These are phyloP conservation scores for Pichia paraexigua DNA, from an alignment of 805 yeast species.

Conservation along the genomic window DNA sequence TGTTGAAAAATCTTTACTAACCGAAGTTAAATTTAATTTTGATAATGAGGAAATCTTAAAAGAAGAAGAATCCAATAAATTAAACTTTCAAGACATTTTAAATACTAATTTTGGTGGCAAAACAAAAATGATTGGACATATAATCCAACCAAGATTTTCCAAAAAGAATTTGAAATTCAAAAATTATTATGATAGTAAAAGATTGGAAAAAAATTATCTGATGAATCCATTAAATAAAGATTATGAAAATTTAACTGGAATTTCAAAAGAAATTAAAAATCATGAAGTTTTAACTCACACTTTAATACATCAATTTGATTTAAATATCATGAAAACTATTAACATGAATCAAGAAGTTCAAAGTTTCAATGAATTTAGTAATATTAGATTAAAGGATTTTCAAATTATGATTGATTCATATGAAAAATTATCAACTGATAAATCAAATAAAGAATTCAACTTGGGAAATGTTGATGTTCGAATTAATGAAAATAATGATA, in stretches of 20 bases:
- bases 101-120: conserved; percentile 14
- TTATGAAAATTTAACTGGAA: conserved; percentile 29
- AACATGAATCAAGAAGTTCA: conserved; percentile 40
- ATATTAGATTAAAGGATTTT: conserved; percentile 35
- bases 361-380: conserved; percentile 34
- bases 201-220: conserved; percentile 59
- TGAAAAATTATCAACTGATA: conserved; percentile 38
- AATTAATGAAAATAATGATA: conserved; percentile 21
- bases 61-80: conserved; percentile 21
- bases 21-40: conserved; percentile 64
- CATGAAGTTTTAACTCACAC: conserved; percentile 50
- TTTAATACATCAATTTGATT: conserved; percentile 48
- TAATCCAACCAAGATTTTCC: conserved; percentile 24
- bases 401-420: conserved; percentile 37
- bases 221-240: conserved; percentile 52
- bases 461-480: conserved; percentile 23
- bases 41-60: conserved; percentile 39
- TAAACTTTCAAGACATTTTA: conserved; percentile 9
- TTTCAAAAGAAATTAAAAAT: conserved; percentile 22
- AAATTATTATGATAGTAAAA: conserved; percentile 49
- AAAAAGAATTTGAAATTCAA: conserved; percentile 15
- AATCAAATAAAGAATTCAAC: conserved; percentile 31
- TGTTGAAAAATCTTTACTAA: conserved; percentile 68
- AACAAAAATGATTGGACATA: conserved; percentile 26
- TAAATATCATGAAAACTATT: conserved; percentile 35